Evolutionary conservation across 495 filamentous ascomycete genomes (phyloP), one percentile per base, ranked within the genome.

Genomic region (Tuber microsphaerosporum): DNA sequence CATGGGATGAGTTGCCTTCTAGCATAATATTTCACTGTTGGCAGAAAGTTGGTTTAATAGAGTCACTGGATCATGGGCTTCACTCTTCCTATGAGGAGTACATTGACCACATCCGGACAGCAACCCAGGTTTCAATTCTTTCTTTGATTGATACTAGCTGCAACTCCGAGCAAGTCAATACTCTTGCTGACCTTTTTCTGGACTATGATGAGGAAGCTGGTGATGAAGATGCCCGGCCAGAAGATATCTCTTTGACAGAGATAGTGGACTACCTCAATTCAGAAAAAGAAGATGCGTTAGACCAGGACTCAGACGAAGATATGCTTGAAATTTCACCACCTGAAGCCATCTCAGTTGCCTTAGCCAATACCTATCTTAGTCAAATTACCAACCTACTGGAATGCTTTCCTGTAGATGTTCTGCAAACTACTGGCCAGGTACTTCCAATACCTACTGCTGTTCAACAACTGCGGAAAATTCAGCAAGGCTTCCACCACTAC

Each of bases 11-110:
- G 8, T n/a, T 78, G 9, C 56, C 76, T 14, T 7, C 20, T 17
- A 48, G 37, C 0, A 76, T 31, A 45, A 78, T 73, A 17, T 6
- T 72, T 19, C 41, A 73, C 61, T 73, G 74, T 22, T 78, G 71
- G n/a, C 56, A 31, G 43, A 45, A 45, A 45, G 43, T 45, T 1
- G 43, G 43, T 45, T 45, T 45, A 16, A 45, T 45, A 5, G 43
- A 45, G 10, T 45, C 10, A 5, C 12, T 7, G 43, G 43, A 45
- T 12, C 10, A 12, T 12, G 5, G 12, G 8, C 12, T 45, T 6
- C 43, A 45, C 45, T 46, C 16, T 9, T 46, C 45, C 14, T 46
- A 46, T 46, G 16, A 46, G 19, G 17, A 46, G 45, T 46, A 46
- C 17, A 17, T 46, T 8, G 17, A 16, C 17, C 16, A 46, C 9